Percentiles rank a stretch among this genome's conserved stretches.
phyloP scores from a whole-genome alignment of 1,139 yeast genomes.

The Yamadazyma siamensis region DNA sequence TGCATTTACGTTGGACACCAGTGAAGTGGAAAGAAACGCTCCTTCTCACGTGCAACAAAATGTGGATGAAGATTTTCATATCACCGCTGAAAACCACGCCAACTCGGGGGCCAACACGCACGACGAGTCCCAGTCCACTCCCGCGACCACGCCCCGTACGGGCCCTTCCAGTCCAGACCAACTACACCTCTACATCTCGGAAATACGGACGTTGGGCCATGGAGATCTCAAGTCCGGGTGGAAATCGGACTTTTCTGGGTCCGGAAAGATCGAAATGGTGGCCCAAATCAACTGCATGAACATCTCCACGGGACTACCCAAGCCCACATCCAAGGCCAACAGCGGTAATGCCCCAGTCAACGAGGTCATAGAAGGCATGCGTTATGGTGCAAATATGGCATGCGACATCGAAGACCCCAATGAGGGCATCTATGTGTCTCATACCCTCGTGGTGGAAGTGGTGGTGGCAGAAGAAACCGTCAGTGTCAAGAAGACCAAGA shows the following conservation, averaged over 20 bases:
- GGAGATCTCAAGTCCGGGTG: slow-evolving; percentile 89
- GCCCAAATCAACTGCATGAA: slow-evolving; percentile 61
- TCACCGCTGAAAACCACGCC: slow-evolving; percentile 3
- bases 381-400: slow-evolving; percentile 56
- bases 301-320: slow-evolving; percentile 52
- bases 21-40: slow-evolving; percentile 17
- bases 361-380: slow-evolving; percentile 24
- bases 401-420: slow-evolving; percentile 84
- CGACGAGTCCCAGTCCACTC: slow-evolving; percentile 1
- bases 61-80: slow-evolving; percentile 34
- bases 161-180: slow-evolving; percentile 9
- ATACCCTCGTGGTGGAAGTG: slow-evolving; percentile 75
- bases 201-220: slow-evolving; percentile 63
- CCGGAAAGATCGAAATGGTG: slow-evolving; percentile 73
- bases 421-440: slow-evolving; percentile 72
- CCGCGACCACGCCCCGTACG: slow-evolving; percentile 3
- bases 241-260: slow-evolving; percentile 83
- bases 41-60: slow-evolving; percentile 25
- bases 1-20: slow-evolving; percentile 10
- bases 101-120: background rate
- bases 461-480: slow-evolving; percentile 89
- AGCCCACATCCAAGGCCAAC: slow-evolving; percentile 25
- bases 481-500: slow-evolving; percentile 26
- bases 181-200: slow-evolving; percentile 58
- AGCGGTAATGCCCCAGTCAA: slow-evolving; percentile 27